A percentile compares a stretch with the other conserved stretches of the same genome.
Evolutionary conservation across 176 grass and related monocot genomes (phyloP).

Genomic region (Tillandsia fasciculata): DNA sequence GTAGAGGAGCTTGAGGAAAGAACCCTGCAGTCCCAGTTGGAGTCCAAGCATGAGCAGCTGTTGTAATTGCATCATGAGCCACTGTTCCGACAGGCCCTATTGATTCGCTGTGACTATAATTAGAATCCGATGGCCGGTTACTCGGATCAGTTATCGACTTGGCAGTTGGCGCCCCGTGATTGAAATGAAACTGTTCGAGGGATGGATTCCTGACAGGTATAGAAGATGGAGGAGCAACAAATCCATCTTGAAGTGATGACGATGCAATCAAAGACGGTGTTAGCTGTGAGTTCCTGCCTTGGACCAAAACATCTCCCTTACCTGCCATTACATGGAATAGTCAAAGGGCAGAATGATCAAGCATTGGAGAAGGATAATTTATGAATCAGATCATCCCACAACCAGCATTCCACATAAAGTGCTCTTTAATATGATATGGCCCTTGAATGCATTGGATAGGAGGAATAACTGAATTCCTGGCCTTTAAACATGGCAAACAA

Average conservation of each 20-base stretch:
- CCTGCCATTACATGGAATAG: conserved; percentile 36
- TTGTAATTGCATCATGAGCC: conserved; percentile 38
- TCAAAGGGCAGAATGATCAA: conserved; percentile 16
- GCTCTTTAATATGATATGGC: no score
- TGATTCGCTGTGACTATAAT: conserved; percentile 37
- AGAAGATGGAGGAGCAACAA: conserved; percentile 22
- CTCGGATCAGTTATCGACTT: conserved; percentile 40
- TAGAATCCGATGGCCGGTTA: conserved; percentile 50
- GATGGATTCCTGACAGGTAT: conserved; percentile 24
- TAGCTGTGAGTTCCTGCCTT: conserved; percentile 33
- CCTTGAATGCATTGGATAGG: no score
- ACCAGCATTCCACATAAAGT: background rate
- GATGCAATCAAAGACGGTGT: conserved; percentile 21
- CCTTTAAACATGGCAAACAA: background rate
- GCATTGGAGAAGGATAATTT: background rate
- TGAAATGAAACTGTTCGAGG: conserved; percentile 18
- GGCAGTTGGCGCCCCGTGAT: conserved; percentile 23
- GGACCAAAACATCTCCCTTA: conserved; percentile 35
- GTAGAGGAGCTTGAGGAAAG: conserved; percentile 35
- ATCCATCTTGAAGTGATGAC: conserved; percentile 57
- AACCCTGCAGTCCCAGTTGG: conserved; percentile 47
- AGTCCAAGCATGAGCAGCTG: conserved; percentile 50
- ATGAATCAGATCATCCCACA: conserved; percentile 4
- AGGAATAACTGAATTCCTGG: background rate
- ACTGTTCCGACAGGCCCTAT: conserved; percentile 20